These are phyloP conservation scores for Lepidium aucheri DNA, from an alignment of 345 rosid genomes.

Conservation along the genomic window DNA sequence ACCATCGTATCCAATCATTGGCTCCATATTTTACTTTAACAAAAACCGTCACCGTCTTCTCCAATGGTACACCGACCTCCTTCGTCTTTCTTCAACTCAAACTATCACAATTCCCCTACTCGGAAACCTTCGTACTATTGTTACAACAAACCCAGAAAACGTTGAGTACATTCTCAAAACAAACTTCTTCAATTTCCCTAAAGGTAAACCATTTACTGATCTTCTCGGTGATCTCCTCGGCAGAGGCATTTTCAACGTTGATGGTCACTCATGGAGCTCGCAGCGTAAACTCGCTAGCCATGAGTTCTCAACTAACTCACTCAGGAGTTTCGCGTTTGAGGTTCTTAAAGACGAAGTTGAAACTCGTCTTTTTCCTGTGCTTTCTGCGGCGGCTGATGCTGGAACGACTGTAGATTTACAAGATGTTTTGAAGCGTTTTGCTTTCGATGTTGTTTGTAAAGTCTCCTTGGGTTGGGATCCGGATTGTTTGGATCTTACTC, in stretches of 20 bases:
- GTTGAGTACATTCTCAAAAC: slow-evolving; percentile 57
- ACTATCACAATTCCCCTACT: slow-evolving; percentile 12
- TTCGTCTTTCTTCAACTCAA: slow-evolving; percentile 8
- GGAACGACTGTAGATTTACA: slow-evolving; percentile 36
- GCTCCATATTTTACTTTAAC: slow-evolving; percentile 14
- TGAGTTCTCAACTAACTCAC: slow-evolving; percentile 47
- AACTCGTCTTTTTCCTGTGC: slow-evolving; percentile 34
- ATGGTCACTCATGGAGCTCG: slow-evolving; percentile 59
- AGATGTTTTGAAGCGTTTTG: slow-evolving; percentile 54
- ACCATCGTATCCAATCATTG: slow-evolving; percentile 21
- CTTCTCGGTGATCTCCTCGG: slow-evolving; percentile 68
- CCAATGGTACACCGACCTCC: slow-evolving; percentile 15
- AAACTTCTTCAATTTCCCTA: slow-evolving; percentile 60
- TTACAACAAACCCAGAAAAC: slow-evolving; percentile 51
- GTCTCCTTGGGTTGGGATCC: slow-evolving; percentile 71
- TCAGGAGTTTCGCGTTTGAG: slow-evolving; percentile 40
- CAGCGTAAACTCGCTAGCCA: slow-evolving; percentile 59
- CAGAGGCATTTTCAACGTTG: slow-evolving; percentile 60
- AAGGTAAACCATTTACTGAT: slow-evolving; percentile 51
- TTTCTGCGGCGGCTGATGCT: slow-evolving; percentile 16
- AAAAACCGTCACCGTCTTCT: slow-evolving; percentile 25
- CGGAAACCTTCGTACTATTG: slow-evolving; percentile 32
- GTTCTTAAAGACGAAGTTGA: slow-evolving; percentile 36
- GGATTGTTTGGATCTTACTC: slow-evolving; percentile 41
- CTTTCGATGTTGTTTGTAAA: slow-evolving; percentile 52